Conservation (phyloP, 2,329 filamentous ascomycete genomes). For the Zymoseptoria brevis region DNA sequence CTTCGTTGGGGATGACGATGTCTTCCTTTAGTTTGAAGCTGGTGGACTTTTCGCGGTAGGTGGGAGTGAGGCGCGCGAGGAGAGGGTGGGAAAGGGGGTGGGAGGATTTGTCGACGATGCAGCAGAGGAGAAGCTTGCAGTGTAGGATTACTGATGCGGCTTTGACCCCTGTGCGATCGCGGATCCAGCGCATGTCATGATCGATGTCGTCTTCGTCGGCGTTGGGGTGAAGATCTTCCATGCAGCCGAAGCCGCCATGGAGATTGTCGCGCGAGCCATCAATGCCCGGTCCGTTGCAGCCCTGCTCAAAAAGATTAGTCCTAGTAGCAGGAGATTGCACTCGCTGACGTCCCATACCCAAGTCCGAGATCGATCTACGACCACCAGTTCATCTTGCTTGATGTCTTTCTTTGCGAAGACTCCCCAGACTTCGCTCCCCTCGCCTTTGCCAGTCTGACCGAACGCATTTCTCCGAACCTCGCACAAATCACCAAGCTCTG, state of each 20-base stretch:
- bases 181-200: conserved; percentile 22
- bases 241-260: conserved; percentile 14
- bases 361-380: conserved; percentile 18
- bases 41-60: conserved; percentile 13
- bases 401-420: conserved; percentile 23
- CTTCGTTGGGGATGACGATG: conserved; percentile 60
- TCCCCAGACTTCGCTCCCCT: conserved; percentile 19
- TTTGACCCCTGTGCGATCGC: conserved; percentile 10
- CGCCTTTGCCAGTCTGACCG: conserved; percentile 8
- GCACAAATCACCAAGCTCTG: not conserved
- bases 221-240: conserved; percentile 19
- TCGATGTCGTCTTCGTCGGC: conserved; percentile 8
- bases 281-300: conserved; percentile 13
- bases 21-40: conserved; percentile 65
- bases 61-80: conserved; percentile 22
- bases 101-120: conserved; percentile 8
- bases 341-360: conserved; percentile 19
- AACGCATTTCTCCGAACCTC: conserved; percentile 3
- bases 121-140: conserved; percentile 15
- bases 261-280: conserved; percentile 8
- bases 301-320: conserved; percentile 5
- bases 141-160: conserved; percentile 9
- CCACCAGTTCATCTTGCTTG: conserved; percentile 6
- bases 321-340: not conserved
- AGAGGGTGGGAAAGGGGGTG: conserved; percentile 23